These are phyloP conservation scores for Yamadazyma atmosphaerica DNA, from an alignment of 1,139 yeast species.

Conservation along the genomic window DNA sequence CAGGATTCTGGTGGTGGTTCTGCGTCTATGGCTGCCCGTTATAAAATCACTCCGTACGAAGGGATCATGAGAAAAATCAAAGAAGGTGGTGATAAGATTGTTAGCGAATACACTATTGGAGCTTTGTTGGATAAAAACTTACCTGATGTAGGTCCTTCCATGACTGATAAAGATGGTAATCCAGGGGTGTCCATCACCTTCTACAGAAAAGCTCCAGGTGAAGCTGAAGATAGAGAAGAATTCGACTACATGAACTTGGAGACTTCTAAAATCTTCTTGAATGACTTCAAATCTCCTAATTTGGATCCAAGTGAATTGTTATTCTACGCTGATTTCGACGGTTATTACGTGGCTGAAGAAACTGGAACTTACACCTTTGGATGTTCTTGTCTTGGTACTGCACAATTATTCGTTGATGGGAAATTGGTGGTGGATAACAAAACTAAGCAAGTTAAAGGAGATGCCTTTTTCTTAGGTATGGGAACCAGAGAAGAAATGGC, in stretches of 20 bases:
- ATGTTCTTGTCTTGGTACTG: slow-evolving; percentile 52
- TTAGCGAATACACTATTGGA: slow-evolving; percentile 28
- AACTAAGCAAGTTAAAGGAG: slow-evolving; percentile 50
- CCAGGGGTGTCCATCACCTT: slow-evolving; percentile 41
- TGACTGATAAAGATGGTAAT: slow-evolving; percentile 30
- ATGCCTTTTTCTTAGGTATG: slow-evolving; percentile 45
- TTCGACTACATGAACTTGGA: slow-evolving; percentile 36
- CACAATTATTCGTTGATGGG: slow-evolving; percentile 51
- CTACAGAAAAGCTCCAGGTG: slow-evolving; percentile 35
- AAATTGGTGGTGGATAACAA: slow-evolving; percentile 57
- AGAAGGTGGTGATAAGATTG: slow-evolving; percentile 22
- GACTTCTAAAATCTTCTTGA: slow-evolving; percentile 41
- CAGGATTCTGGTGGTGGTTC: slow-evolving; percentile 41
- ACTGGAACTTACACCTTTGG: slow-evolving; percentile 54
- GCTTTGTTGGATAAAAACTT: slow-evolving; percentile 30
- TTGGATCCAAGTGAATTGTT: slow-evolving; percentile 22
- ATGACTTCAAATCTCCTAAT: slow-evolving; percentile 44
- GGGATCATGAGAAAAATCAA: slow-evolving; percentile 28
- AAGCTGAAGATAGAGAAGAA: slow-evolving; percentile 27
- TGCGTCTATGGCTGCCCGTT: slow-evolving; percentile 32
- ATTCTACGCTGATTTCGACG: slow-evolving; percentile 44
- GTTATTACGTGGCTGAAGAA: slow-evolving; percentile 45
- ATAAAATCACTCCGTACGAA: slow-evolving; percentile 34
- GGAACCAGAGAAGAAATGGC: slow-evolving; percentile 53
- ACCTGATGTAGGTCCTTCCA: slow-evolving; percentile 27